A percentile compares a stretch with the other conserved stretches of the same genome.
Conservation (phyloP, 495 filamentous ascomycete species). For the Lophiostoma macrostomum region DNA sequence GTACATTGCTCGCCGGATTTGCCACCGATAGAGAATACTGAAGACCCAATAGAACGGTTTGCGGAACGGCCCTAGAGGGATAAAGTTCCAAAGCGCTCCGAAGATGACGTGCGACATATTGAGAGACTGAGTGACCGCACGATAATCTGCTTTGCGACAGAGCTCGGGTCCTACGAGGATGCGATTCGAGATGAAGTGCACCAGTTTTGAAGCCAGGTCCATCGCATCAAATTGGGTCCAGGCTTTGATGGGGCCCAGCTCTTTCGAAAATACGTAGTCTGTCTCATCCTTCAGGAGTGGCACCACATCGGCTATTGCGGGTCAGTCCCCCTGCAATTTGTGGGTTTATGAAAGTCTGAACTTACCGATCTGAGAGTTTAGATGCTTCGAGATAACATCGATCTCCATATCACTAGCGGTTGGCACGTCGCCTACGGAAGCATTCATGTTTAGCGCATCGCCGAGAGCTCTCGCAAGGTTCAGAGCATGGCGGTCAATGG, state of each 20-base stretch:
- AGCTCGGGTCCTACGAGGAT: constrained; percentile 12
- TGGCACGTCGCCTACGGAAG: constrained; percentile 9
- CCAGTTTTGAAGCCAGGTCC: constrained; percentile 12
- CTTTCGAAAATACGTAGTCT: constrained; percentile 7
- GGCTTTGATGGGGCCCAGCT: neutral
- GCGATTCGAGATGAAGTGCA: constrained; percentile 12
- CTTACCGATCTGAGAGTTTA: constrained; percentile 8
- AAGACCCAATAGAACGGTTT: constrained; percentile 12
- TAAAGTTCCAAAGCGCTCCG: constrained; percentile 5
- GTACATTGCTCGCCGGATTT: constrained; percentile 4
- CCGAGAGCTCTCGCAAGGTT: constrained; percentile 13
- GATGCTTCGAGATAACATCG: constrained; percentile 10
- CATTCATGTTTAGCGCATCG: constrained; percentile 15
- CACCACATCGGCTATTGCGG: neutral
- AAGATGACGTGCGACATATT: constrained; percentile 17
- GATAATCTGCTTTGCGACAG: constrained; percentile 3
- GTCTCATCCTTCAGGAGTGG: constrained; percentile 3
- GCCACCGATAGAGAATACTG: constrained; percentile 5
- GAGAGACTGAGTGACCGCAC: constrained; percentile 1
- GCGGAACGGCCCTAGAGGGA: constrained; percentile 7
- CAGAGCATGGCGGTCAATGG: neutral
- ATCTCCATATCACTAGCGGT: constrained; percentile 11
- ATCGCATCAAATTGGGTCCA: constrained; percentile 4
- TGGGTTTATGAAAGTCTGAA: neutral
- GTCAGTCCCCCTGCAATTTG: too few species aligned